Evolutionary conservation across 257 asterid species (phyloP).

Genomic region (Salvia splendens): DNA sequence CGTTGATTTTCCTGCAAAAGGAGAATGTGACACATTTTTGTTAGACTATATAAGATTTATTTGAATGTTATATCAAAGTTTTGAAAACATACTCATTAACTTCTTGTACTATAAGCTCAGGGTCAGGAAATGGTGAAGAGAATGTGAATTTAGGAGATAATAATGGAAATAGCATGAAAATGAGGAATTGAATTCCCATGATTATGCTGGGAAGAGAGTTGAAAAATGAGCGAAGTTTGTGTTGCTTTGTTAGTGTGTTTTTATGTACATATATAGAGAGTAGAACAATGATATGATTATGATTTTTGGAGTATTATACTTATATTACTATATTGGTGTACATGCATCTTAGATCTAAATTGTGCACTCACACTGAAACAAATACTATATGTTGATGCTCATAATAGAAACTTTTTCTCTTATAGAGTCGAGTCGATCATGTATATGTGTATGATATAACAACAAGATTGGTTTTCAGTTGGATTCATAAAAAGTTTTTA

Average conservation of each 20-base stretch:
- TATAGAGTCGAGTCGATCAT: no score
- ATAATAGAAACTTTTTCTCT: no score
- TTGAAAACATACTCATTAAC: slow-evolving; percentile 59
- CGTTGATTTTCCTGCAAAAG: slow-evolving; percentile 60
- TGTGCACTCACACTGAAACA: neutral
- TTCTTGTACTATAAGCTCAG: slow-evolving; percentile 69
- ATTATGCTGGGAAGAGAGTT: slow-evolving; percentile 17
- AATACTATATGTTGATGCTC: no score
- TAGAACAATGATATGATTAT: neutral
- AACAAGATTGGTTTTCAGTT: no score
- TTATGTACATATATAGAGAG: no score
- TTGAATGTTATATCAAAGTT: neutral
- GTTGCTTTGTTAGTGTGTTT: no score
- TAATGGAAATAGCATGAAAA: slow-evolving; percentile 40
- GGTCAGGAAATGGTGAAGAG: slow-evolving; percentile 63
- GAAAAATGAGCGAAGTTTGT: neutral
- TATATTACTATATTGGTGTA: neutral
- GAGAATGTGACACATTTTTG: no score
- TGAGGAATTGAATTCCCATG: slow-evolving; percentile 43
- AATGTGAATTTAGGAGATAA: slow-evolving; percentile 40
- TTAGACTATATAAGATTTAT: neutral
- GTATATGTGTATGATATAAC: no score
- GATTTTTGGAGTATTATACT: neutral
- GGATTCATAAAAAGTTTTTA: no score
- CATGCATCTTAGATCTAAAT: neutral